Conservation (phyloP, 768 basidiomycete species). For the Strobilomyces echinocephalus region DNA sequence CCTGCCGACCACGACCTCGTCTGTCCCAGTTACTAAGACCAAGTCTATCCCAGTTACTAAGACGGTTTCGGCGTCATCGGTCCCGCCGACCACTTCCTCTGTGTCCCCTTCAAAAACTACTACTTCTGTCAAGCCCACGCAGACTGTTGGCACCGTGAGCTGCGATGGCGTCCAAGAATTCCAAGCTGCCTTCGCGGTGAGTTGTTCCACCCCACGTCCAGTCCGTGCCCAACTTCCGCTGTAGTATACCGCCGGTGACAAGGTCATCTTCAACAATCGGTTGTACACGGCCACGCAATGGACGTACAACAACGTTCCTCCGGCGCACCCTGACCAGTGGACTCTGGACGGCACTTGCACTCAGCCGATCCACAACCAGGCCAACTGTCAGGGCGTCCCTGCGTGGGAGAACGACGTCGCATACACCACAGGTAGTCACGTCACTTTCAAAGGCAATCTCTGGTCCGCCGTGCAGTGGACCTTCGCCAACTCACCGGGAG, state of each 20-base stretch:
- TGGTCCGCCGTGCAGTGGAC: conserved; percentile 28
- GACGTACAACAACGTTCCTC: conserved; percentile 21
- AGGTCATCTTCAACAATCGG: conserved; percentile 19
- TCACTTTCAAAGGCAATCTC: conserved; percentile 11
- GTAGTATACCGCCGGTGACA: conserved; percentile 23
- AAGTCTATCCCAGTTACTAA: neutral
- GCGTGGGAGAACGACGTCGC: conserved; percentile 17
- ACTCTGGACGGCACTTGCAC: neutral
- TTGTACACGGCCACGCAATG: conserved; percentile 26
- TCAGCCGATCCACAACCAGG: conserved; percentile 24
- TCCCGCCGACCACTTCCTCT: too few relatives aligned
- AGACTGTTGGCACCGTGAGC: neutral
- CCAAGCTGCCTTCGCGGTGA: conserved; percentile 21
- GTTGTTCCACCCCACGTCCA: neutral
- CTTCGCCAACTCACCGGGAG: conserved; percentile 18
- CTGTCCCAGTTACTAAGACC: neutral
- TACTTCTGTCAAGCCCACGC: too few relatives aligned
- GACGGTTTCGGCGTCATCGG: too few relatives aligned
- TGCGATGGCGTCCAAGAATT: conserved; percentile 21
- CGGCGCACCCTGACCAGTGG: conserved; percentile 19
- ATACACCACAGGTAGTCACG: conserved; percentile 16
- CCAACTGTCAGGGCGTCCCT: conserved; percentile 16
- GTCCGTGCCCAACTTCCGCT: neutral
- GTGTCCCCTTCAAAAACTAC: too few relatives aligned
- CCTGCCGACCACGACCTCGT: neutral